Evolutionary conservation across 148 eudicot genomes (phyloP).

Genomic region (Heliosperma pusillum): DNA sequence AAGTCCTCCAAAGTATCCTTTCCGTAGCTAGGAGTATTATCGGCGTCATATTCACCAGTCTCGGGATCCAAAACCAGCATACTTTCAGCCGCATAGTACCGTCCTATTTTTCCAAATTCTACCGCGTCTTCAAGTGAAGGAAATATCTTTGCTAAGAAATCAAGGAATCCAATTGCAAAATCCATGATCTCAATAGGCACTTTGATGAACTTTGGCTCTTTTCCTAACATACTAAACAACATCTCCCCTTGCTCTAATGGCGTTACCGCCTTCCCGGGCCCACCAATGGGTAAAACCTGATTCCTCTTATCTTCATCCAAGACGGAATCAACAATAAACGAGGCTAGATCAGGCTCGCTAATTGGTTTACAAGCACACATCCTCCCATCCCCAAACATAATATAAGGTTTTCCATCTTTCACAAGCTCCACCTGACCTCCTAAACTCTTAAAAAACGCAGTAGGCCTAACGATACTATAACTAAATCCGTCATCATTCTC

Average conservation of each 20-base stretch:
- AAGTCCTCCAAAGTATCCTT: conserved; percentile 86
- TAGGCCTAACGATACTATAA: conserved; percentile 90
- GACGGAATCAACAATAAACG: conserved; percentile 77
- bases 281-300: conserved; percentile 78
- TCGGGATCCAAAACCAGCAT: conserved; percentile 86
- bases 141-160: conserved; percentile 67
- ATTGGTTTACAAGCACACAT: conserved; percentile 95
- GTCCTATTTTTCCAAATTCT: conserved; percentile 91
- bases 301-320: conserved; percentile 61
- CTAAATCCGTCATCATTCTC: conserved; percentile 47
- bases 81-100: conserved; percentile 97
- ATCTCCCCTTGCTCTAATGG: conserved; percentile 95
- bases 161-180: conserved; percentile 77
- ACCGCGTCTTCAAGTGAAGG: conserved; percentile 83
- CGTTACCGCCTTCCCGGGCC: conserved; percentile 84
- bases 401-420: conserved; percentile 91
- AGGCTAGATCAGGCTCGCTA: conserved; percentile 81
- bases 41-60: conserved; percentile 71
- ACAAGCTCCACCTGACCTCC: conserved; percentile 94
- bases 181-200: conserved; percentile 92
- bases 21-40: conserved; percentile 85
- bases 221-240: conserved; percentile 60
- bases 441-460: conserved; percentile 96
- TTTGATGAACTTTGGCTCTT: conserved; percentile 76
- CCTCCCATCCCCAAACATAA: conserved; percentile 98